These are phyloP conservation scores for Phytopythium oedochilum DNA, from an alignment of 352 stramenopile species.

Conservation along the genomic window DNA sequence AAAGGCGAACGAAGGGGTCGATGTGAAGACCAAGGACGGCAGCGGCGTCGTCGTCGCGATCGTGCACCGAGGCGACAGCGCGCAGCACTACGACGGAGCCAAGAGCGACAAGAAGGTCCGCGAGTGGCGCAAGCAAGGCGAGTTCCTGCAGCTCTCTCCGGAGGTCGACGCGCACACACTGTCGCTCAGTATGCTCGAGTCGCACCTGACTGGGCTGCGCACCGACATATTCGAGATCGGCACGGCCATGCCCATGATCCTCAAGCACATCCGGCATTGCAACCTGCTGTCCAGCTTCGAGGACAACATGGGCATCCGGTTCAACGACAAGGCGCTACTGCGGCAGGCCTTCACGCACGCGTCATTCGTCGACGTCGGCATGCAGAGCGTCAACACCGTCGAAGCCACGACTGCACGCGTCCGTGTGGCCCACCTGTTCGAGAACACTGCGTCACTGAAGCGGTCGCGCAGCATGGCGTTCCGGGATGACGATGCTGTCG, in stretches of 20 bases:
- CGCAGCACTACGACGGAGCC: constrained; percentile 64
- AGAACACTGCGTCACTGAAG: constrained; percentile 57
- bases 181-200: constrained; percentile 38
- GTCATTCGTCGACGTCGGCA: constrained; percentile 80
- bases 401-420: constrained; percentile 75
- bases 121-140: constrained; percentile 55
- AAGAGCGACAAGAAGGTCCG: constrained; percentile 53
- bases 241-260: constrained; percentile 80
- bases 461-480: constrained; percentile 41
- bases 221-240: constrained; percentile 80
- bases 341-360: constrained; percentile 82
- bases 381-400: constrained; percentile 81
- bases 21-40: constrained; percentile 29
- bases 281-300: constrained; percentile 65
- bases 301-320: constrained; percentile 46
- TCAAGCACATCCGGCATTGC: constrained; percentile 81
- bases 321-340: constrained; percentile 72
- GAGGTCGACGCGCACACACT: constrained; percentile 39
- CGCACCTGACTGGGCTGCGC: constrained; percentile 70
- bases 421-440: constrained; percentile 66
- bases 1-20: constrained; percentile 1
- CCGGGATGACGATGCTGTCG: constrained; percentile 1
- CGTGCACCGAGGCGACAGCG: constrained; percentile 42
- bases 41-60: constrained; percentile 25
- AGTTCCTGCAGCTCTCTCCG: constrained; percentile 65